Evolutionary conservation across 495 filamentous ascomycete species (phyloP).

Genomic region (Aspergillus egyptiacus): DNA sequence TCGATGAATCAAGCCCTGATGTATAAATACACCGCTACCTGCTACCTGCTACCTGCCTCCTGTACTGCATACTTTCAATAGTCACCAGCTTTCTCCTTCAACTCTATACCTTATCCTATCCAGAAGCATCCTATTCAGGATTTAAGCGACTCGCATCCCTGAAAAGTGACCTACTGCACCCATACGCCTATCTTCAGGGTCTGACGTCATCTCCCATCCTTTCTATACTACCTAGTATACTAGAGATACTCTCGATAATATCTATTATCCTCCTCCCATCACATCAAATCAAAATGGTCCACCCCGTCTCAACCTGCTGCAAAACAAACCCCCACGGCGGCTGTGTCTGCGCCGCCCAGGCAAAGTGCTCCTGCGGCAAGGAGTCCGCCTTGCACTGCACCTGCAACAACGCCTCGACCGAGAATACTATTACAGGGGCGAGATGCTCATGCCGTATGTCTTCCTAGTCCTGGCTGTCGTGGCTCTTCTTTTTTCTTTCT

Average conservation of each 20-base stretch:
- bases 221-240: neutral
- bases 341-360: conserved; percentile 59
- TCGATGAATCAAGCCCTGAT: conserved; percentile 11
- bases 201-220: too few relatives aligned
- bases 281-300: conserved; percentile 37
- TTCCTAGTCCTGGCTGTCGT: conserved; percentile 3
- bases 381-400: conserved; percentile 78
- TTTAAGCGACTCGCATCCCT: too few relatives aligned
- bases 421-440: conserved; percentile 68
- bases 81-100: neutral
- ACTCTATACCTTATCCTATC: neutral
- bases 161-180: too few relatives aligned
- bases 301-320: conserved; percentile 58
- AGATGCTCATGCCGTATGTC: conserved; percentile 77
- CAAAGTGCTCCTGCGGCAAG: conserved; percentile 82
- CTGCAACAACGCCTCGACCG: conserved; percentile 68
- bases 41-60: conserved; percentile 7
- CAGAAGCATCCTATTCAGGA: too few relatives aligned
- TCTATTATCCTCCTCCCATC: neutral
- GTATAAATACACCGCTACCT: conserved; percentile 25
- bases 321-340: conserved; percentile 45
- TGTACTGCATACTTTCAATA: neutral
- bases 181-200: too few relatives aligned
- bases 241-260: too few relatives aligned
- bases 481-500: neutral